phyloP scores from a whole-genome alignment of 208 protist genomes.

The Leishmania turanica region DNA sequence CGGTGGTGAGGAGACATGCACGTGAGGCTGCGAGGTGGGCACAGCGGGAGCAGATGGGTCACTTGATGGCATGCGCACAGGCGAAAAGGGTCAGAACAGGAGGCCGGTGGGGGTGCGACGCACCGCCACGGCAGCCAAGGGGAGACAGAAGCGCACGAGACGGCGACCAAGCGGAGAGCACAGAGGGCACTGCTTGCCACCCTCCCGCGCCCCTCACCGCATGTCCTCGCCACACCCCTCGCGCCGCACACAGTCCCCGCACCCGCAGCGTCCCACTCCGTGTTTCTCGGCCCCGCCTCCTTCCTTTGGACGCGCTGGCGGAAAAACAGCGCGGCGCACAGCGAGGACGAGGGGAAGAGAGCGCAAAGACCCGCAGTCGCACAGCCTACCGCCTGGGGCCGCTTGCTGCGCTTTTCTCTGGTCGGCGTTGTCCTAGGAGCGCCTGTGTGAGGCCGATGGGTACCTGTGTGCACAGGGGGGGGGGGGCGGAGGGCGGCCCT shows the following conservation, averaged over 20 bases:
- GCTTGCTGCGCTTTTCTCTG: too few relatives aligned
- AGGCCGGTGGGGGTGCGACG: background rate
- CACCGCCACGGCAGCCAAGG: background rate
- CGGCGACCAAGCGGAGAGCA: background rate
- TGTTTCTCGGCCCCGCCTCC: too few relatives aligned
- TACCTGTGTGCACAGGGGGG: background rate
- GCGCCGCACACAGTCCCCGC: too few relatives aligned
- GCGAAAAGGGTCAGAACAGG: background rate
- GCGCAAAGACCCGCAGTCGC: too few relatives aligned
- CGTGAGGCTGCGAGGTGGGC: background rate
- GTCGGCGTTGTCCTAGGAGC: too few relatives aligned
- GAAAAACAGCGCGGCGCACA: background rate
- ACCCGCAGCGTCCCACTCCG: background rate
- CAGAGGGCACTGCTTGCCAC: background rate
- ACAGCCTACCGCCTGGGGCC: too few relatives aligned
- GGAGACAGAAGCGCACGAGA: background rate
- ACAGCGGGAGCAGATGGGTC: background rate
- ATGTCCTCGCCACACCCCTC: background rate
- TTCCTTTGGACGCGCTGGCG: background rate
- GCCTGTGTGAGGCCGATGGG: too few relatives aligned
- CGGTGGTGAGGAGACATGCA: background rate
- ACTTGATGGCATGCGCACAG: background rate
- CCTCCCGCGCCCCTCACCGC: too few relatives aligned
- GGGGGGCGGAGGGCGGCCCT: background rate
- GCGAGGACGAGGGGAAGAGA: background rate